Percentiles rank a stretch among this genome's conserved stretches.
phyloP scores from a whole-genome alignment of 306 rosid species.

The Cucurbita maxima region DNA sequence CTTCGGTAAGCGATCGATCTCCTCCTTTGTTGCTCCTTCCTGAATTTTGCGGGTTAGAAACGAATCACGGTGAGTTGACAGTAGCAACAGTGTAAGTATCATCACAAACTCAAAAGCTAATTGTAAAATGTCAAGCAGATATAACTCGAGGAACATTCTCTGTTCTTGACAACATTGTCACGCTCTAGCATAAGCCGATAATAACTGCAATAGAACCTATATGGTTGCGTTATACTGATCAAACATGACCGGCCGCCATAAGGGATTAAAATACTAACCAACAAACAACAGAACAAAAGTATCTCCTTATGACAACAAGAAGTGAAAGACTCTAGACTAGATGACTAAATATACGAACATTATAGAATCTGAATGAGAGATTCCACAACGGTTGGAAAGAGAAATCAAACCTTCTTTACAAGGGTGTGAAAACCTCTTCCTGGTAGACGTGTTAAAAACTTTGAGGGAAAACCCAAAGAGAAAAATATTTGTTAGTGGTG shows the following conservation, averaged over 20 bases:
- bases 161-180: too few relatives aligned
- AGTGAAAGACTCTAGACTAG: neutral
- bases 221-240: too few relatives aligned
- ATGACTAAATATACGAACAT: neutral
- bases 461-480: too few relatives aligned
- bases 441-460: too few relatives aligned
- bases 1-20: slow-evolving; percentile 62
- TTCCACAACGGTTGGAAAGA: too few relatives aligned
- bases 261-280: neutral
- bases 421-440: too few relatives aligned
- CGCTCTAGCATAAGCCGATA: neutral
- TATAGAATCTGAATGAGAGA: neutral
- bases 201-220: neutral
- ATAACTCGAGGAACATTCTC: too few relatives aligned
- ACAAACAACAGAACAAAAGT: neutral
- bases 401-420: too few relatives aligned
- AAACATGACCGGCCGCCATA: too few relatives aligned
- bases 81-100: neutral
- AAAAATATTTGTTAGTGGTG: too few relatives aligned
- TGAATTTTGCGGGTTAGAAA: slow-evolving; percentile 22
- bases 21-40: slow-evolving; percentile 90
- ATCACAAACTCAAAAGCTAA: neutral
- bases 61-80: slow-evolving; percentile 3
- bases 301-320: neutral
- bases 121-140: neutral